Evolutionary conservation across 2,329 filamentous ascomycete species (phyloP).

Genomic region (Stagonosporopsis vannaccii): DNA sequence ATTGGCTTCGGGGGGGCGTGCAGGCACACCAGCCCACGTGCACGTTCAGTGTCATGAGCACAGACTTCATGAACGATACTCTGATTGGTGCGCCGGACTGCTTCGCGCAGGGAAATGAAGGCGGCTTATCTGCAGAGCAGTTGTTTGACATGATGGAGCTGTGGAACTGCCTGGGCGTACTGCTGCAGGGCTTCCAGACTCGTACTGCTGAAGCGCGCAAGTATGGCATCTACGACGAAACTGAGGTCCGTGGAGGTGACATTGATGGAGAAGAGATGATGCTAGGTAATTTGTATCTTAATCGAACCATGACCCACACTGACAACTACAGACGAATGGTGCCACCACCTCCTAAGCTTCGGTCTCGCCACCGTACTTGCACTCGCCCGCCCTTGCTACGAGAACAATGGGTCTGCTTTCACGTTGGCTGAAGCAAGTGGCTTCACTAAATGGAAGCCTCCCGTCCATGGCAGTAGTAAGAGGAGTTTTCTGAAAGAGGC

Average conservation of each 20-base stretch:
- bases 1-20: slow-evolving; percentile 67
- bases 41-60: slow-evolving; percentile 57
- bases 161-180: slow-evolving; percentile 66
- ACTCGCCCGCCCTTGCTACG: slow-evolving; percentile 53
- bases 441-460: slow-evolving; percentile 64
- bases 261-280: slow-evolving; percentile 61
- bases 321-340: slow-evolving; percentile 64
- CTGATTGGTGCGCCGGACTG: slow-evolving; percentile 63
- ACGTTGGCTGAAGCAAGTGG: slow-evolving; percentile 60
- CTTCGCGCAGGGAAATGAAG: slow-evolving; percentile 65
- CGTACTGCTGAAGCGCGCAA: slow-evolving; percentile 62
- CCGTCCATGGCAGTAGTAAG: slow-evolving; percentile 56
- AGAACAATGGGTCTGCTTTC: slow-evolving; percentile 56
- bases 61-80: slow-evolving; percentile 61
- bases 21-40: slow-evolving; percentile 58
- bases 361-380: slow-evolving; percentile 64
- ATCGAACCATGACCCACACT: slow-evolving; percentile 5
- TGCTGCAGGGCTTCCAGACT: slow-evolving; percentile 64
- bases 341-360: slow-evolving; percentile 64
- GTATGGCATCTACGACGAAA: slow-evolving; percentile 63
- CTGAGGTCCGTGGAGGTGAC: slow-evolving; percentile 56
- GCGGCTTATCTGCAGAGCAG: slow-evolving; percentile 62
- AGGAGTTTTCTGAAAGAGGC: slow-evolving; percentile 68
- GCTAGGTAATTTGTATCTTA: slow-evolving; percentile 53
- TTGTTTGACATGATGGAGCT: slow-evolving; percentile 71